A percentile compares a stretch with the other conserved stretches of the same genome.
Evolutionary conservation across 352 stramenopile species (phyloP).

Genomic region (Blastocystis sp.): DNA sequence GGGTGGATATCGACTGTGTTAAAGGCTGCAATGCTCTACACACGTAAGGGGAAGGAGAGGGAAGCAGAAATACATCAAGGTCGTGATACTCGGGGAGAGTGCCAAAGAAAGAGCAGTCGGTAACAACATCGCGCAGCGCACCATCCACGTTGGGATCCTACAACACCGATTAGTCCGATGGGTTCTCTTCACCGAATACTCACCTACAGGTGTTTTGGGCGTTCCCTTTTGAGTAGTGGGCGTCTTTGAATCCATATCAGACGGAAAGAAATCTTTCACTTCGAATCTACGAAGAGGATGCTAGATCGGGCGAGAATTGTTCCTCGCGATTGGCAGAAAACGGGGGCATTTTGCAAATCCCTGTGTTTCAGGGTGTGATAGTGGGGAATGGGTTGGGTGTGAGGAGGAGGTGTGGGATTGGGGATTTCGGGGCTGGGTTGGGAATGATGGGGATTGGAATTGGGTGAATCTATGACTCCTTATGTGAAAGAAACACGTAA

Average conservation of each 20-base stretch:
- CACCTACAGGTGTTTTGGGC: conserved; percentile 25
- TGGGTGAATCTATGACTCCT: neutral
- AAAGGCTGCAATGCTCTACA: conserved; percentile 53
- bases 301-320: conserved; percentile 13
- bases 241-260: conserved; percentile 47
- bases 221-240: conserved; percentile 8
- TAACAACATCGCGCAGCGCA: conserved; percentile 11
- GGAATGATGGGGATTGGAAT: neutral
- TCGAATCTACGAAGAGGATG: conserved; percentile 30
- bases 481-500: neutral
- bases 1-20: conserved; percentile 64
- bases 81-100: conserved; percentile 60
- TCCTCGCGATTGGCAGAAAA: neutral
- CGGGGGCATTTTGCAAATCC: neutral
- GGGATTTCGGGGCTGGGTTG: neutral
- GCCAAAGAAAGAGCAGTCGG: conserved; percentile 60
- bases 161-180: neutral
- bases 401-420: neutral
- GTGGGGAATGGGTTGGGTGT: neutral
- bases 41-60: conserved; percentile 29
- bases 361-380: neutral
- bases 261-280: neutral
- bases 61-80: neutral
- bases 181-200: neutral
- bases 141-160: conserved; percentile 9